A percentile compares a stretch with the other conserved stretches of the same genome.
Conservation (phyloP, 2,329 filamentous ascomycete species). For the Tympanopsis confertula region DNA sequence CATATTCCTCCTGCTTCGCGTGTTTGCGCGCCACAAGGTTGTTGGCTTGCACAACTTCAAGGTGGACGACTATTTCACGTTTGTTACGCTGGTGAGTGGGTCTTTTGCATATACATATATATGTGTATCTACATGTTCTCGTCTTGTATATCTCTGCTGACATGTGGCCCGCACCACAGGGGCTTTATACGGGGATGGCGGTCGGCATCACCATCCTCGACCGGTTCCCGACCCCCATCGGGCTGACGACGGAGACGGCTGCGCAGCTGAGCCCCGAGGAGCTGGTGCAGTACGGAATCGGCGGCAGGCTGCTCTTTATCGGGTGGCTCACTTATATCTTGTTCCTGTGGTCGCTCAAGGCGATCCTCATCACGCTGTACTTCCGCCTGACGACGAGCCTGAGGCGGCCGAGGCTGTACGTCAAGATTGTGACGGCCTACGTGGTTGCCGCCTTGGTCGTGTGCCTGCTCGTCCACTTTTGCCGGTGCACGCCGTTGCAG, state of each 20-base stretch:
- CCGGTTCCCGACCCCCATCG: conserved; percentile 16
- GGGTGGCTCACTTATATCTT: conserved; percentile 20
- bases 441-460: conserved; percentile 12
- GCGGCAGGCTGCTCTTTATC: conserved; percentile 16
- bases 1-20: not conserved
- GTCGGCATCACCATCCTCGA: conserved; percentile 34
- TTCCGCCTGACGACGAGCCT: conserved; percentile 11
- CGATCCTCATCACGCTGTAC: conserved; percentile 17
- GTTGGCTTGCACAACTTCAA: not conserved
- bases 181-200: not conserved
- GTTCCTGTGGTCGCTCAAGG: conserved; percentile 18
- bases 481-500: conserved; percentile 13
- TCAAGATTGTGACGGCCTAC: conserved; percentile 10
- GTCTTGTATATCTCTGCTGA: not conserved
- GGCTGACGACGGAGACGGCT: conserved; percentile 11
- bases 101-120: not conserved
- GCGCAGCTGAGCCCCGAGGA: conserved; percentile 12
- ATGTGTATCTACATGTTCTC: not conserved
- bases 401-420: not conserved
- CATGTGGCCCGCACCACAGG: not conserved
- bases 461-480: conserved; percentile 14
- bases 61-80: not conserved
- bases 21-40: not conserved
- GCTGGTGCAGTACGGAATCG: conserved; percentile 10
- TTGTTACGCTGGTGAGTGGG: not conserved